A percentile compares a stretch with the other conserved stretches of the same genome.
phyloP scores from a whole-genome alignment of 1,139 yeast species.

The Candida tetrigidarum region DNA sequence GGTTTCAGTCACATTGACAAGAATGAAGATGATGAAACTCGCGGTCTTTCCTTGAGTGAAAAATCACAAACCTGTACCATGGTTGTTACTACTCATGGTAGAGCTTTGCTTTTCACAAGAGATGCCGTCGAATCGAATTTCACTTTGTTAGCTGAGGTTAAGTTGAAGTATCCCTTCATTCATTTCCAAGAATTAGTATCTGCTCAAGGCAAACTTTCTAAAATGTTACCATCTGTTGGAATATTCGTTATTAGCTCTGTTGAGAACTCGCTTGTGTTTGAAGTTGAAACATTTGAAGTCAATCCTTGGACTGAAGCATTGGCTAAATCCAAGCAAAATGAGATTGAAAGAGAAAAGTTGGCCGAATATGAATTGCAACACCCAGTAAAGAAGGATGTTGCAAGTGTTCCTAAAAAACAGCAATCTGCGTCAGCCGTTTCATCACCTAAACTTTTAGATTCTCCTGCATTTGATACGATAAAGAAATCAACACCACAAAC shows the following conservation, averaged over 20 bases:
- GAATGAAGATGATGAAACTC: conserved; percentile 16
- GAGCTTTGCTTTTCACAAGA: conserved; percentile 53
- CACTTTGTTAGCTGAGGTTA: conserved; percentile 53
- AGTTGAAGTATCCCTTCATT: conserved; percentile 50
- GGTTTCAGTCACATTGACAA: conserved; percentile 25
- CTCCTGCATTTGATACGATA: conserved; percentile 23
- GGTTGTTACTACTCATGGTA: conserved; percentile 58
- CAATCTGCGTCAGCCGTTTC: conserved; percentile 7
- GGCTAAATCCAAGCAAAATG: conserved; percentile 51
- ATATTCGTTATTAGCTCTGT: conserved; percentile 58
- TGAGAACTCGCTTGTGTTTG: conserved; percentile 53
- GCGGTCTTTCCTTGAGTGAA: conserved; percentile 32
- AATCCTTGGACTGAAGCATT: conserved; percentile 59
- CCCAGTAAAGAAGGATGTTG: not conserved
- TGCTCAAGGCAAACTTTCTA: conserved; percentile 31
- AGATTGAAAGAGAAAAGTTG: conserved; percentile 48
- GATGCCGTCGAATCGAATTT: conserved; percentile 33
- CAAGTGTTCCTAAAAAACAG: conserved; percentile 5
- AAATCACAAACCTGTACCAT: conserved; percentile 49
- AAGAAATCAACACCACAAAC: not conserved
- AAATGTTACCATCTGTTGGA: conserved; percentile 45
- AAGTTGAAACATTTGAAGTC: conserved; percentile 59
- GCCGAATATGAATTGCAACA: conserved; percentile 7
- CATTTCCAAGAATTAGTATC: conserved; percentile 58
- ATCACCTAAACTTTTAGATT: conserved; percentile 30